phyloP scores from a whole-genome alignment of 2,329 filamentous ascomycete species.

The Neopestalotiopsis sp. region DNA sequence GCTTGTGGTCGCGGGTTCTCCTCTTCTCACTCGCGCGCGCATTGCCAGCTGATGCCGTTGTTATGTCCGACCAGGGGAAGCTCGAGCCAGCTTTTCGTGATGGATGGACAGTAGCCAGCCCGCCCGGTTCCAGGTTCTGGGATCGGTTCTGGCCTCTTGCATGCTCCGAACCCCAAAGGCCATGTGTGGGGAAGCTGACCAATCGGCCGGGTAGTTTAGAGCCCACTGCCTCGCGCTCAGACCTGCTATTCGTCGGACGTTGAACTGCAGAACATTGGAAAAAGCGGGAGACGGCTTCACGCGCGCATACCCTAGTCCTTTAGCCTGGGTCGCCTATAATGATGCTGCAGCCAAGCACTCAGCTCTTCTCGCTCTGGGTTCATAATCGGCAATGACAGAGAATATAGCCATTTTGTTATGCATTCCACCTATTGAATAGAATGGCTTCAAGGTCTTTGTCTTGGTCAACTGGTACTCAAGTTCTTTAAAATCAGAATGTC shows the following conservation, averaged over 20 bases:
- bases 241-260: background rate
- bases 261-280: slow-evolving; percentile 9
- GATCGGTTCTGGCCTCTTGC: background rate
- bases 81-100: slow-evolving; percentile 13
- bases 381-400: background rate
- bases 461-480: too few relatives aligned
- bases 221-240: background rate
- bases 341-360: background rate
- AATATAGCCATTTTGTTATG: background rate
- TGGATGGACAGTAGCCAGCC: background rate
- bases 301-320: background rate
- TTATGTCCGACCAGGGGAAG: slow-evolving; percentile 13
- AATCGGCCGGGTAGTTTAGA: background rate
- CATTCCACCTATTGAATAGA: too few relatives aligned
- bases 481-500: too few relatives aligned
- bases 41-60: slow-evolving; percentile 2
- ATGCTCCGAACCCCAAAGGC: background rate
- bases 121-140: background rate
- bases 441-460: too few relatives aligned
- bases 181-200: background rate
- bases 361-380: background rate
- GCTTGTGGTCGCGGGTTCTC: background rate
- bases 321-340: background rate
- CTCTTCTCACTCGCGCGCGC: background rate
- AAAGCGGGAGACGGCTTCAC: slow-evolving; percentile 2